phyloP scores from a whole-genome alignment of 257 asterid species.

The Solanum virginianum region DNA sequence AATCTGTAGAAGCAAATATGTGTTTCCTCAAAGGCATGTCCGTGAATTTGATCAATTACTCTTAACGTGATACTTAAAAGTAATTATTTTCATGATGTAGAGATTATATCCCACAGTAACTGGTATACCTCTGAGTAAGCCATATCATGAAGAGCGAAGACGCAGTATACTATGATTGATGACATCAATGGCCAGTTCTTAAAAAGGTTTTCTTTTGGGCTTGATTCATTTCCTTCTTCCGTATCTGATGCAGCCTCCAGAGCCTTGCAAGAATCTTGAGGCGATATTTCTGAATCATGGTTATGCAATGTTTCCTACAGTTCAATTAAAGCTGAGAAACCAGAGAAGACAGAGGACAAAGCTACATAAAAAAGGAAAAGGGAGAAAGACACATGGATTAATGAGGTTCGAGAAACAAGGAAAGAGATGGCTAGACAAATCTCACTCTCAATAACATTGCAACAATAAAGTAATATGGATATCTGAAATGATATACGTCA shows the following conservation, averaged over 20 bases:
- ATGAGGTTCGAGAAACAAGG: not conserved
- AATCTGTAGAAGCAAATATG: constrained; percentile 26
- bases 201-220: constrained; percentile 27
- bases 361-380: not conserved
- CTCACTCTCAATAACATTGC: not conserved
- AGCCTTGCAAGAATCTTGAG: constrained; percentile 7
- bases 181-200: constrained; percentile 71
- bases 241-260: constrained; percentile 21
- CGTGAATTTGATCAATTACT: not conserved
- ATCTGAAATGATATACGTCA: not conserved
- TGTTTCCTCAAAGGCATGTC: not conserved
- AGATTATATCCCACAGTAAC: not conserved
- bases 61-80: not conserved
- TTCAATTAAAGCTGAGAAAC: not conserved
- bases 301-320: constrained; percentile 74
- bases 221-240: constrained; percentile 7
- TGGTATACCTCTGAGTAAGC: constrained; percentile 66
- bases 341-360: not conserved
- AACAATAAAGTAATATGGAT: not conserved
- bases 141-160: constrained; percentile 88
- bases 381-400: not conserved
- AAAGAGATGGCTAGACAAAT: not conserved
- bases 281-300: constrained; percentile 21
- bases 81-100: not conserved
- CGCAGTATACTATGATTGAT: constrained; percentile 56